Percentiles rank a stretch among this genome's conserved stretches.
Conservation (phyloP, 2,329 filamentous ascomycete genomes). For the Aaosphaeria arxii region DNA sequence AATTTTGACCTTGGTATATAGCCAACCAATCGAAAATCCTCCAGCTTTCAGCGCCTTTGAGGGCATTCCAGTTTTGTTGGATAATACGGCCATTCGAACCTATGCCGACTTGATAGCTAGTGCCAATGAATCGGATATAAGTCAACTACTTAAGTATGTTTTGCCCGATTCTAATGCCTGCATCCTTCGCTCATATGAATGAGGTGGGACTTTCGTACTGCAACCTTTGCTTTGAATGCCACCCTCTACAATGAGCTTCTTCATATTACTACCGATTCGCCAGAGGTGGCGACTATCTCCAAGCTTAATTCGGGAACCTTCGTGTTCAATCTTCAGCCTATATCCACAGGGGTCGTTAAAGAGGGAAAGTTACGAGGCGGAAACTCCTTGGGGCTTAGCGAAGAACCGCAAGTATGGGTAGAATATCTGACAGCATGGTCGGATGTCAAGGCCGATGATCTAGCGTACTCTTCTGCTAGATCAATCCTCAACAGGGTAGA, state of each 20-base stretch:
- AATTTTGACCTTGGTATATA: not conserved
- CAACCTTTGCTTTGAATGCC: not conserved
- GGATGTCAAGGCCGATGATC: conserved; percentile 2
- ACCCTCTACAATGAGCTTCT: not conserved
- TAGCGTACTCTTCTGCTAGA: conserved; percentile 1
- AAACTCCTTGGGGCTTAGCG: conserved; percentile 5
- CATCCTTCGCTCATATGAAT: not conserved
- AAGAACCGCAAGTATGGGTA: not conserved
- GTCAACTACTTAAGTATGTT: no score
- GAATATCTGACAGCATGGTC: conserved; percentile 1
- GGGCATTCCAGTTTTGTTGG: not conserved
- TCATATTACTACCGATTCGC: not conserved
- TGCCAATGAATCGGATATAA: not conserved
- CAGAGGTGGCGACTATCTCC: not conserved
- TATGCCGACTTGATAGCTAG: not conserved
- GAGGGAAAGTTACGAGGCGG: conserved; percentile 1
- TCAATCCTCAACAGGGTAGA: conserved; percentile 1
- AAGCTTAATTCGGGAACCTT: not conserved
- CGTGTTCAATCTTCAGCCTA: conserved; percentile 3
- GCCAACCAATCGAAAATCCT: not conserved
- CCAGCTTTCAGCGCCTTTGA: not conserved
- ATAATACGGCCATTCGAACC: not conserved
- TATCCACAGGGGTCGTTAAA: not conserved
- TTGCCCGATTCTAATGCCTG: no score
- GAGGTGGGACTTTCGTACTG: not conserved